These are phyloP conservation scores for Sporothrix schenckii DNA, from an alignment of 2,329 filamentous ascomycete species.

Conservation along the genomic window DNA sequence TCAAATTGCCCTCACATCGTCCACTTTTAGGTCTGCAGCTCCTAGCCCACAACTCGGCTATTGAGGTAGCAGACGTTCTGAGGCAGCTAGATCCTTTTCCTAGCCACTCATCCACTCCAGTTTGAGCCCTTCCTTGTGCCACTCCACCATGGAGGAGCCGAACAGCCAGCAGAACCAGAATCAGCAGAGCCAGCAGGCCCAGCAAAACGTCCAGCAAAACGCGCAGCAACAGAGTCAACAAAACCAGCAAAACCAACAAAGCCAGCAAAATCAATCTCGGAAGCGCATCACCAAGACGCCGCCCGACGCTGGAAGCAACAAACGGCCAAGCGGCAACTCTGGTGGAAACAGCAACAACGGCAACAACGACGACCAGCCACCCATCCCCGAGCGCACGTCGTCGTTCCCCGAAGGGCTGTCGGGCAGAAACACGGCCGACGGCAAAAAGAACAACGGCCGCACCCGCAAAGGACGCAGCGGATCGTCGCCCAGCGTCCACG, in stretches of 20 bases:
- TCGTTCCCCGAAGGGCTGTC: neutral
- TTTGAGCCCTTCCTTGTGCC: neutral
- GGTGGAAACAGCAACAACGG: neutral
- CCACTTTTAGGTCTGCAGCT: neutral
- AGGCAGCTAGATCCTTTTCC: neutral
- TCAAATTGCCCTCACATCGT: too few relatives aligned
- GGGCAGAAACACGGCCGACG: neutral
- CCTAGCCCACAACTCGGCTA: neutral
- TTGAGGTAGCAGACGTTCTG: neutral
- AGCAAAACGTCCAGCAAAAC: neutral
- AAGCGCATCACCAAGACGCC: slow-evolving; percentile 24
- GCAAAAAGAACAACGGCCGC: neutral
- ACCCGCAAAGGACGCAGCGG: slow-evolving; percentile 15
- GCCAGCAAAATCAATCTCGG: neutral
- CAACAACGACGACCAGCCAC: neutral
- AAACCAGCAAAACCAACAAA: neutral
- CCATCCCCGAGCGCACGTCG: slow-evolving; percentile 5
- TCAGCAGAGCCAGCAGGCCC: slow-evolving; percentile 5
- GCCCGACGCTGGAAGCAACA: slow-evolving; percentile 7
- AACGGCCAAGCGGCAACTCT: slow-evolving; percentile 10
- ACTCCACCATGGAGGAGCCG: neutral
- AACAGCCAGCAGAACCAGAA: slow-evolving; percentile 5
- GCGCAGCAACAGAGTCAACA: neutral
- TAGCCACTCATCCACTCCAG: neutral
- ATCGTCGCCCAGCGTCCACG: neutral